Evolutionary conservation across 345 rosid genomes (phyloP).

Genomic region (Rhizophora apiculata): DNA sequence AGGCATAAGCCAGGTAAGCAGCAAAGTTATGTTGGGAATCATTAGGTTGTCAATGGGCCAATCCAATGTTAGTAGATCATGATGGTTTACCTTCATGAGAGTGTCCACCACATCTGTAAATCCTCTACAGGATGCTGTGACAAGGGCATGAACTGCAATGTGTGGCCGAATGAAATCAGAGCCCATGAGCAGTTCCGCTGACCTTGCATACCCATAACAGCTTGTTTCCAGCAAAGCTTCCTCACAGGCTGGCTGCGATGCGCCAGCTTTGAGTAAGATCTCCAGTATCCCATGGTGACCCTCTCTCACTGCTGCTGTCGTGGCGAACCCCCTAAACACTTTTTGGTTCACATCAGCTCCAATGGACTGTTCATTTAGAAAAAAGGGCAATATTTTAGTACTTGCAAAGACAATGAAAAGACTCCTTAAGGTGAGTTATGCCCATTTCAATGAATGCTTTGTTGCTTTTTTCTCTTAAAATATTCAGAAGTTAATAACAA

Average conservation of each 20-base stretch:
- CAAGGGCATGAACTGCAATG: conserved; percentile 80
- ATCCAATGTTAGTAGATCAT: not conserved
- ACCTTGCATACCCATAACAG: conserved; percentile 66
- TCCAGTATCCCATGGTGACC: conserved; percentile 76
- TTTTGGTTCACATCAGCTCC: conserved; percentile 97
- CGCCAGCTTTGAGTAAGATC: conserved; percentile 85
- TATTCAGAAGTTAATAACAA: not conserved
- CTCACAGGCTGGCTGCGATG: conserved; percentile 91
- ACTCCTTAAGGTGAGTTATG: conserved; percentile 4
- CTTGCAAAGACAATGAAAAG: conserved; percentile 8
- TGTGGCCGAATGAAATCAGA: conserved; percentile 87
- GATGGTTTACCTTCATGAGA: conserved; percentile 56
- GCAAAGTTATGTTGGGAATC: not conserved
- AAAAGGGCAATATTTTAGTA: conserved; percentile 26
- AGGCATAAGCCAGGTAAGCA: not conserved
- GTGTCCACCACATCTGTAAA: conserved; percentile 66
- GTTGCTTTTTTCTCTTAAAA: conserved; percentile 13
- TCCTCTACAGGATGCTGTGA: conserved; percentile 85
- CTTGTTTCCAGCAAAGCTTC: conserved; percentile 86
- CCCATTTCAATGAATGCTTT: not conserved
- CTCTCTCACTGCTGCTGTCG: conserved; percentile 91
- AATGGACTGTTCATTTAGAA: conserved; percentile 49
- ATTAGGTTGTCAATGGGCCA: not conserved
- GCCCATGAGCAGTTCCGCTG: conserved; percentile 72
- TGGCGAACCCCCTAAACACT: conserved; percentile 88